Evolutionary conservation across 106 monocot species (phyloP), one percentile per base, ranked within the genome.

Genomic region (Phalaenopsis equestris): DNA sequence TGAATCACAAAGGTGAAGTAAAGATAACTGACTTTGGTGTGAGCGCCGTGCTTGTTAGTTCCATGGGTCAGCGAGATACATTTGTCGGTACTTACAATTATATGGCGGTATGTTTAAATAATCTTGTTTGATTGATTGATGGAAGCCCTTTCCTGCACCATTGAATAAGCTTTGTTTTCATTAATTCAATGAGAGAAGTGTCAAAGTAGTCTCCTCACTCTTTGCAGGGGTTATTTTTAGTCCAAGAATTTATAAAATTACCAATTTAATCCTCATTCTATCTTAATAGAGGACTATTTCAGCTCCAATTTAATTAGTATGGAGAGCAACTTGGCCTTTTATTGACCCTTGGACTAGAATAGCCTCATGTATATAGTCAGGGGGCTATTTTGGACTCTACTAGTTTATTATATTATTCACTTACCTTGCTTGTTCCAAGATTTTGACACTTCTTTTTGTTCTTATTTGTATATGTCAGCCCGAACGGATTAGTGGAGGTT

Each of bases 21-120:
- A 93, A 91, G 80, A 93, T 93, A 74, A 96, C 91, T 76, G 98
- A 98, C 65, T 98, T 98, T 85, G 98, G 98, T 68, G 98, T 98
- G 18, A 98, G 94, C 85, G 92, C 91, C 43, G 87, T 88, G 5
- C 92, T 98, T 75, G 94, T 94, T 42, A 93, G 82, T 79, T 92
- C 94, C 47, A 94, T 94, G 85, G 94, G 87, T 75, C 94, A 98
- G 77, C 82, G 98, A 79, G 92, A 98, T 84, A 98, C 97, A 43
- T 98, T 98, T 79, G 98, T 98, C 0, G 98, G 98, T n/a, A 98
- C 98, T 67, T 98, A 90, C 77, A 90, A 90, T 77, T 92, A 94
- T 85, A 94, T 94, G 91, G 84, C 92, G 84, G 92, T 94, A 90
- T 82, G 91, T 87, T 84, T 65, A 79, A 23, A n/a, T 76, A 72